Base-by-base conservation (phyloP, 768 basidiomycete genomes). In the Lactarius sp. region DNA sequence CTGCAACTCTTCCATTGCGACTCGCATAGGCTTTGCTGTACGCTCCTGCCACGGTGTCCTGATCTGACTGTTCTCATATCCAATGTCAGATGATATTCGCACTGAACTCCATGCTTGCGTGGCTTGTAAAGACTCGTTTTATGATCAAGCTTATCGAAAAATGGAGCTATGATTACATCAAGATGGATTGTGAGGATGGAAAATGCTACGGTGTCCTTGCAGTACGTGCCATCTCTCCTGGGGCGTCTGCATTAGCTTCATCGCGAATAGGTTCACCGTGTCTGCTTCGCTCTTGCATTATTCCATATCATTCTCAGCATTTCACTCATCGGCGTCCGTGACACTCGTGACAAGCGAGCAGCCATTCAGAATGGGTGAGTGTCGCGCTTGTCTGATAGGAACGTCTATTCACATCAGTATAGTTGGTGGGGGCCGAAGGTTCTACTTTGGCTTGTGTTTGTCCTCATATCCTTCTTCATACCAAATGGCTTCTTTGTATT, bases 381-480 rank as follows among this genome's bases (percentile, higher is more conserved):
- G 6, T 54, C 20, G 12, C 37, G 49, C 10, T 14, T 47, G 31
- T 67, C 52, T 42, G 14, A 62, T 56, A 10, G 33, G 49, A 47
- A 8, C 59, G 42, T 60, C 66, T 57, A 49, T 57, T 62, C 16
- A 56, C 57, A 14, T 41, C 36, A 31, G 33, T 33, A 18, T 68
- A 96, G 94, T 34, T 99, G 94, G 94, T 99, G 97, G 97, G 97
- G 97, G 27, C 96, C 94, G 2, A 99, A 99, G 73, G 86, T 92
- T 56, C 80, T 97, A 9, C 78, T 90, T 9, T 99, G 95, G 92
- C 72, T 97, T 41, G 70, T 93, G 65, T 83, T 99, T 61, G 78
- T 94, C 52, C 81, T 81, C 66, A 75, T 89, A 27, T 88, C 91
- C 1, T 99, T 98, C 81, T 87, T 95, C 75, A 96, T 98, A 70